These are phyloP conservation scores for Vitis amurensis DNA, from an alignment of 164 flowering plant genomes.

Conservation along the genomic window DNA sequence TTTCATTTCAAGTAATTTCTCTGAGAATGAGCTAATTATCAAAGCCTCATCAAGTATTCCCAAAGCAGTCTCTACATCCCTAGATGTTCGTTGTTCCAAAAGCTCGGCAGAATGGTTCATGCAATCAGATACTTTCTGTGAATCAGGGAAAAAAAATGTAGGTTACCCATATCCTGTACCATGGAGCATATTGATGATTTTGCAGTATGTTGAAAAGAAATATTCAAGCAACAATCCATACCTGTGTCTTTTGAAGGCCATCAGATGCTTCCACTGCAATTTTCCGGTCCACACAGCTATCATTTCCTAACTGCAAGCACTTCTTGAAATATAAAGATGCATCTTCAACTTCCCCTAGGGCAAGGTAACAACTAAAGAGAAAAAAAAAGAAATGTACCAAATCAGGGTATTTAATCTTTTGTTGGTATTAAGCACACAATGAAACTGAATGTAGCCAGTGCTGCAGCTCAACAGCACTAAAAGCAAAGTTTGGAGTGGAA, in stretches of 20 bases:
- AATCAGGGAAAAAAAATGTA: constrained; percentile 17
- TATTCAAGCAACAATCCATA: constrained; percentile 6
- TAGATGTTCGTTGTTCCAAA: constrained; percentile 46
- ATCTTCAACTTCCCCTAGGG: constrained; percentile 51
- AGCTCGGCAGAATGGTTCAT: constrained; percentile 47
- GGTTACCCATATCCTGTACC: constrained; percentile 1
- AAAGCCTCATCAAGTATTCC: constrained; percentile 53
- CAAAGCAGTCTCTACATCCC: constrained; percentile 53
- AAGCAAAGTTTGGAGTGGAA: background rate
- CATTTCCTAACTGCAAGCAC: constrained; percentile 42
- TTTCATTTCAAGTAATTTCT: constrained; percentile 73
- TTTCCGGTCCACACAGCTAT: constrained; percentile 40
- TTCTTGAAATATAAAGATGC: constrained; percentile 31
- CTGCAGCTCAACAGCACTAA: background rate
- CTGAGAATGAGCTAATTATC: constrained; percentile 66
- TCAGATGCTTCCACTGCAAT: constrained; percentile 49
- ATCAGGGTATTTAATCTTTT: background rate
- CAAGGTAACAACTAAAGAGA: constrained; percentile 38
- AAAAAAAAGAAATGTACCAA: constrained; percentile 1
- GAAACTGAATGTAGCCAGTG: background rate
- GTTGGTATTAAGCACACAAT: background rate
- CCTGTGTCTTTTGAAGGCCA: constrained; percentile 47
- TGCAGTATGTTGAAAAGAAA: background rate
- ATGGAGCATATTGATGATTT: too few relatives aligned
- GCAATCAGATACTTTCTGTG: constrained; percentile 65